phyloP scores from a whole-genome alignment of 805 yeast genomes.

The Priceomyces melissophilus region DNA sequence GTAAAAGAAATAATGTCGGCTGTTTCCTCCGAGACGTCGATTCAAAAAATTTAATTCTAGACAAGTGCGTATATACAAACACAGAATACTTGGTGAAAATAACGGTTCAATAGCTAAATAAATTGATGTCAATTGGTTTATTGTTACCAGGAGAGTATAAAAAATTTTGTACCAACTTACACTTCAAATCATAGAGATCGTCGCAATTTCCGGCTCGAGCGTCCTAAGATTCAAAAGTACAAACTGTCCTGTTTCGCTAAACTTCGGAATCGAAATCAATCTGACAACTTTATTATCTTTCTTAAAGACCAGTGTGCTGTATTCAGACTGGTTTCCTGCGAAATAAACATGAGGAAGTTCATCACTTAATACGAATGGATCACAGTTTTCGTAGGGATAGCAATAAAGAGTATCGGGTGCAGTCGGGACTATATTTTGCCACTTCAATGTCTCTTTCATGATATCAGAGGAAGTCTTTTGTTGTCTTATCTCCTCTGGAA shows the following conservation, averaged over 20 bases:
- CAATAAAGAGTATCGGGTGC: conserved; percentile 95
- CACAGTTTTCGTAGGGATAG: conserved; percentile 72
- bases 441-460: conserved; percentile 64
- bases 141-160: no score
- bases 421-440: conserved; percentile 91
- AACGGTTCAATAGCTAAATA: no score
- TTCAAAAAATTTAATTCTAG: no score
- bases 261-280: conserved; percentile 68
- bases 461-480: conserved; percentile 35
- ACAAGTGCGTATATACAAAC: no score
- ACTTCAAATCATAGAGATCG: conserved; percentile 4
- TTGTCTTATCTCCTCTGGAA: conserved; percentile 34
- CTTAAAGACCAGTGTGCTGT: conserved; percentile 40
- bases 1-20: no score
- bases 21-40: no score
- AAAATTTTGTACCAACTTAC: no score
- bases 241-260: conserved; percentile 56
- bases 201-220: conserved; percentile 48
- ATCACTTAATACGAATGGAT: conserved; percentile 70
- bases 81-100: no score
- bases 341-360: conserved; percentile 85
- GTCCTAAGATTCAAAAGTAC: conserved; percentile 19
- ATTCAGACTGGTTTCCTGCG: conserved; percentile 77
- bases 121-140: no score
- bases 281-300: conserved; percentile 34